These are phyloP conservation scores for Hansenula anomala DNA, from an alignment of 1,139 yeast genomes.

Conservation along the genomic window DNA sequence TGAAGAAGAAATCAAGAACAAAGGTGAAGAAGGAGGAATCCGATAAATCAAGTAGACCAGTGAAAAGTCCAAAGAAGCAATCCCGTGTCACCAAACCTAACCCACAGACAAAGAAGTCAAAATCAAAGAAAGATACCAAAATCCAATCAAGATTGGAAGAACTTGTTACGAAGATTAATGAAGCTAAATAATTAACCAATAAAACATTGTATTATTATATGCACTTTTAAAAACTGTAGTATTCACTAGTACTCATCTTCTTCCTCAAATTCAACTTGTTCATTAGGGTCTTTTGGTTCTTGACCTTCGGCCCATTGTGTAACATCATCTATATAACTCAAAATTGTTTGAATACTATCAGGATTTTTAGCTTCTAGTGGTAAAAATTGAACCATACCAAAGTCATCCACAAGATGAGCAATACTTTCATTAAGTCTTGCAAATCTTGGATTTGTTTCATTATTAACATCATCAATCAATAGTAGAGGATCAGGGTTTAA, in stretches of 20 bases:
- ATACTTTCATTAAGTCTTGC: slow-evolving; percentile 72
- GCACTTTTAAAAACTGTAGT: too few relatives aligned
- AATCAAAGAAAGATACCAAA: slow-evolving; percentile 3
- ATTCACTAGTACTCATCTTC: slow-evolving; percentile 7
- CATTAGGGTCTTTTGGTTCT: slow-evolving; percentile 94
- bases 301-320: slow-evolving; percentile 97
- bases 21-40: background rate
- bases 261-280: slow-evolving; percentile 60
- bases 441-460: slow-evolving; percentile 67
- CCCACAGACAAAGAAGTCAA: slow-evolving; percentile 1
- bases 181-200: slow-evolving; percentile 3
- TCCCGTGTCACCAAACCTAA: slow-evolving; percentile 1
- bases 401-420: slow-evolving; percentile 89
- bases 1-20: slow-evolving; percentile 4
- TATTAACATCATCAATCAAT: slow-evolving; percentile 46
- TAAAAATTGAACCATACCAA: slow-evolving; percentile 96
- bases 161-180: slow-evolving; percentile 15
- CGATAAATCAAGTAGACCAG: too few relatives aligned
- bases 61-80: background rate
- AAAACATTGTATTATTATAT: too few relatives aligned
- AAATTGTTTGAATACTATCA: slow-evolving; percentile 73
- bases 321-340: slow-evolving; percentile 91
- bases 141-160: slow-evolving; percentile 21
- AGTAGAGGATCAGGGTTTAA: slow-evolving; percentile 89
- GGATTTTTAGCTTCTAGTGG: slow-evolving; percentile 84